Base-by-base conservation (phyloP, 2,329 filamentous ascomycete genomes). In the Colletotrichum gigasporum region DNA sequence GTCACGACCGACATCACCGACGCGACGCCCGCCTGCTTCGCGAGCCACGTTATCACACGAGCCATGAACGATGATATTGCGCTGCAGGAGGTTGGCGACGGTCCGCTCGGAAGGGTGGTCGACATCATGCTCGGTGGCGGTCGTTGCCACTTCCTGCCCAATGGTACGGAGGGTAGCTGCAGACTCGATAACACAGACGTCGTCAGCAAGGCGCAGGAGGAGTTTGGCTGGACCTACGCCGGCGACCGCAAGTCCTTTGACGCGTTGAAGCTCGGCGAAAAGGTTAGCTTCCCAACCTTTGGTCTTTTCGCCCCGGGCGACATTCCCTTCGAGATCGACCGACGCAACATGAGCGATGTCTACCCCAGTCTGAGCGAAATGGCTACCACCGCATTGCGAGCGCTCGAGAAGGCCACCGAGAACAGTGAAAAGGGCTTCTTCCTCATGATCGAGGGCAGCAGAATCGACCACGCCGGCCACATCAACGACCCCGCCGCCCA, bases 1-100 rank as follows among this genome's bases (percentile, higher is more conserved):
- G 96, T 97, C 28, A 99, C 96, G 1, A 99, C 96, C 0, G 88
- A 95, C 66, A 89, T 98, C 66, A 97, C 96, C 4, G 96, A 99
- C 80, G 96, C 96, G 4, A 99, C 96, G 2, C 96, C 96, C 1
- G 96, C 96, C 2, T 97, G 93, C 77, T 99, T 99, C 76, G 94
- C 93, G 4, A 89, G 92, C 47, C 96, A 98, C 74, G 96, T 94
- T 14, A 89, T 93, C 67, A 82, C 88, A 68, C 88, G 96, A 51
- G 81, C 84, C 65, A 92, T 97, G 79, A 92, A 96, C 76, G 94
- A 98, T 76, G 87, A 91, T 52, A 97, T 99, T 72, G 96, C 96
- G 1, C 85, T 95, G 72, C 96, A 99, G 76, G 91, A 98, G 82
- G 83, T 97, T 47, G 96, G 96, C 35, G 88, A 95, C 67, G 91